Evolutionary conservation across 345 rosid species (phyloP), one percentile per base, ranked within the genome.

Genomic region (Arabis alpina): DNA sequence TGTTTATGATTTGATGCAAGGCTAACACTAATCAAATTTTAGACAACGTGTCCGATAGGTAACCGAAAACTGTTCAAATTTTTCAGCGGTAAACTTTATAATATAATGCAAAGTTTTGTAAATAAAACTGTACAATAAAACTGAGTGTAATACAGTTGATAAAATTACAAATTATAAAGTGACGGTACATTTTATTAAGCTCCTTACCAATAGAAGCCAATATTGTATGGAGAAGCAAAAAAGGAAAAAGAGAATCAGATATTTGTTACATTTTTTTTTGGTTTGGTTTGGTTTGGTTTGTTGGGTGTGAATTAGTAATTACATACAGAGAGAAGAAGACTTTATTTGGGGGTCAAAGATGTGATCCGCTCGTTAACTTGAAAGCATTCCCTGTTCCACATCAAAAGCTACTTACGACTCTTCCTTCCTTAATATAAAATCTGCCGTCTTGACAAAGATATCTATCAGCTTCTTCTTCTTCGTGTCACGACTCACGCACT

Each of bases 351-450:
- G 50, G 72, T 73, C 66, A 73, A 73, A 73, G 9, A 50, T 56
- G 66, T 50, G 54, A 58, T 57, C 77, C 47, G 44, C n/a, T 65
- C 71, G 72, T 73, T 74, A 66, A 66, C 49, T 59, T 74, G n/a
- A 66, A 66, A 59, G 73, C 62, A 25, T 30, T 9, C n/a, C 41
- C 42, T 58, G 71, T 72, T 65, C 24, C 45, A 34, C 19, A 24
- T 8, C 37, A 15, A 63, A 39, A 49, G 8, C 37, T 34, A 60
- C 77, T 39, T 60, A 66, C 55, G 77, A 27, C 61, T 65, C 28
- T 53, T 53, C 45, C 49, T 10, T 63, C 4, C 16, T 23, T 42
- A 25, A 4, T 39, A 65, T 60, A 67, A 55, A 61, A 68, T 56
- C 64, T 69, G 65, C 70, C 66, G 75, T 75, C 79, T 68, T 56